These are phyloP conservation scores for Acer yangbiense DNA, from an alignment of 345 rosid genomes.

Conservation along the genomic window DNA sequence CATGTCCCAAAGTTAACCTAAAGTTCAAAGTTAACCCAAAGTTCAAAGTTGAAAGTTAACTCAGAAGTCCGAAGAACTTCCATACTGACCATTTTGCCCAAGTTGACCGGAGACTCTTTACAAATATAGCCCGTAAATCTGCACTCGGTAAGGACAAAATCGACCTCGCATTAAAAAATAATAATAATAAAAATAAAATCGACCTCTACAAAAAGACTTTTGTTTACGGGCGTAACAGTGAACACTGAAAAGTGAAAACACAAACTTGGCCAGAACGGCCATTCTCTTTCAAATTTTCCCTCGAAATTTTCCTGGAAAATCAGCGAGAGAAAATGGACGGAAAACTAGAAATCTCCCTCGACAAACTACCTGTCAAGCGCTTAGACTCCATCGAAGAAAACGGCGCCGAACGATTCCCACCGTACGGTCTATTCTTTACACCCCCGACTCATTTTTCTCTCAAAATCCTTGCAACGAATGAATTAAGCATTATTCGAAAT, in stretches of 20 bases:
- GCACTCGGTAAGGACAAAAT: not conserved
- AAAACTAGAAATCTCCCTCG: conserved; percentile 67
- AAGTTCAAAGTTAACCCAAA: too few species aligned
- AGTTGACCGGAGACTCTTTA: too few species aligned
- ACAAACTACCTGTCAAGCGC: conserved; percentile 83
- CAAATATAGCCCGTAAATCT: too few species aligned
- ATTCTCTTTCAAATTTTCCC: not conserved
- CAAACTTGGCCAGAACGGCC: not conserved
- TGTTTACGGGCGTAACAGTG: too few species aligned
- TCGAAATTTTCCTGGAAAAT: conserved; percentile 18
- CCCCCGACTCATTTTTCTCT: not conserved
- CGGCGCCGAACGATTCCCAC: conserved; percentile 77
- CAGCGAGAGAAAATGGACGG: conserved; percentile 48
- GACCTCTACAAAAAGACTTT: too few species aligned
- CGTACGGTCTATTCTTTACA: conserved; percentile 40
- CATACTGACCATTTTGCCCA: too few species aligned
- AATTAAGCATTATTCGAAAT: not conserved
- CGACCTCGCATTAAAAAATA: not conserved
- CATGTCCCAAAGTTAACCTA: too few species aligned
- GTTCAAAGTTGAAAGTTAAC: too few species aligned
- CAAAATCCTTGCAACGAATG: not conserved
- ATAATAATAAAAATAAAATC: too few species aligned
- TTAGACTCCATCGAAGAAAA: conserved; percentile 78
- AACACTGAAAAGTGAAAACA: not conserved
- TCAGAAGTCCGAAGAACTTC: too few species aligned